Base-by-base conservation (phyloP, 1,284 basidiomycete genomes). In the Xanthoconium separans region DNA sequence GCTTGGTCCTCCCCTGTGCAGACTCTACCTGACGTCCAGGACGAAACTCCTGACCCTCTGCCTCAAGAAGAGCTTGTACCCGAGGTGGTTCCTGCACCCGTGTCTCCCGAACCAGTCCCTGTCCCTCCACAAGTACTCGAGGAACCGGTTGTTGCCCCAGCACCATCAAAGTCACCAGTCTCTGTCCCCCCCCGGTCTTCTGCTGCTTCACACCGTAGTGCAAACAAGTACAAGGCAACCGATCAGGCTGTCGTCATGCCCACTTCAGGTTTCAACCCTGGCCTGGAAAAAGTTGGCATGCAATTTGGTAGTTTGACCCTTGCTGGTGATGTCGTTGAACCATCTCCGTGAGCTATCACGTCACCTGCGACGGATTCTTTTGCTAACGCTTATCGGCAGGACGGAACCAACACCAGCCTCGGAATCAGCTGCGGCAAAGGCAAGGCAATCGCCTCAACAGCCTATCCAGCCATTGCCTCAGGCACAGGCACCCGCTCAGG, bases 181-280 rank as follows among this genome's bases (percentile, higher is more conserved):
- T 64, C 73, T 33, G 62, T 71, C 22, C 66, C 74, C 11, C 57
- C 71, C 7, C 77, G 86, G n/a, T 75, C 81, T 4, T 73, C 77
- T 11, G 72, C 74, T 42, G 66, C 72, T n/a, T 73, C 79, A 1
- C 83, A 87, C 47, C 77, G 84, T 45, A 74, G 70, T 59, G 80
- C 75, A 44, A 77, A 80, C 30, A 81, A 83, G 50, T 84, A 84
- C 72, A 89, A 88, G 74, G 78, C 76, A 29, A 80, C 79, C 2
- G 88, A 89, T 55, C 85, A 89, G 56, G 81, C 89, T 31, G 89
- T 91, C 36, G 81, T 89, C 51, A 83, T 91, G 79, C 89, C 89
- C 2, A 79, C 76, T 47, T 74, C 72, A 6, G 72, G 70, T 62
- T 86, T 86, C 68, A 79, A 82, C 20, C 68, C 78, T 11, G 77